Base-by-base conservation (phyloP, 1,284 basidiomycete species). In the Ustilago bromivora region DNA sequence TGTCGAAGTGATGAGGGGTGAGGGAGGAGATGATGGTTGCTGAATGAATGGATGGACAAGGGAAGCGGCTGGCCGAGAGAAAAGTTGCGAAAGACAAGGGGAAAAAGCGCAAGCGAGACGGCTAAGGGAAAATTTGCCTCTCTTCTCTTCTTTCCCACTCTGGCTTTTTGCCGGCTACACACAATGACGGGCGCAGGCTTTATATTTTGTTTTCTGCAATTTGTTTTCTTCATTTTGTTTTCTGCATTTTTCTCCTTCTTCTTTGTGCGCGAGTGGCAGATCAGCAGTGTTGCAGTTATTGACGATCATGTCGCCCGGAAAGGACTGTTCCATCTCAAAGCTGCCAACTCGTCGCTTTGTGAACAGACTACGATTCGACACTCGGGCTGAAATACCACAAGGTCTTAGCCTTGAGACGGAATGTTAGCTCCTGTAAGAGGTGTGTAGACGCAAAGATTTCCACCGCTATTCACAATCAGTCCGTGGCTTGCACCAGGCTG, bases 121-220 rank as follows among this genome's bases (percentile, higher is more conserved):
- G 57, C 57, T 58, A 58, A 31, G 36, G 35, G 17, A 56, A 56
- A 56, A 56, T 56, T 56, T 56, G 54, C 23, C 54, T 52, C 36
- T 55, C 28, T 40, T 57, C 15, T 56, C n/a, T 35, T 54, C 19
- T 54, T 34, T 12, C 52, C 36, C 34, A 19, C 36, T 56, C 38
- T 15, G 52, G 8, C 32, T 53, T 17, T 28, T 38, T 59, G 57
- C 57, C 57, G 57, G 57, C 35, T 59, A 59, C 23, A 36, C 17
- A 49, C n/a, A 49, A 49, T 31, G 28, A 23, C 38, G 38, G 15
- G 11, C 15, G 38, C 38, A 11, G 10, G 38, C 38, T 40, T 40
- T 40, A 28, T 28, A 28, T 28, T 28, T 28, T 28, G 23, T 28
- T 23, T 23, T 23, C 23, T 23, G 23, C 23, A 23, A 23, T 23